Base-by-base conservation (phyloP, 139 green algal species). In the Yamagishiella unicocca region DNA sequence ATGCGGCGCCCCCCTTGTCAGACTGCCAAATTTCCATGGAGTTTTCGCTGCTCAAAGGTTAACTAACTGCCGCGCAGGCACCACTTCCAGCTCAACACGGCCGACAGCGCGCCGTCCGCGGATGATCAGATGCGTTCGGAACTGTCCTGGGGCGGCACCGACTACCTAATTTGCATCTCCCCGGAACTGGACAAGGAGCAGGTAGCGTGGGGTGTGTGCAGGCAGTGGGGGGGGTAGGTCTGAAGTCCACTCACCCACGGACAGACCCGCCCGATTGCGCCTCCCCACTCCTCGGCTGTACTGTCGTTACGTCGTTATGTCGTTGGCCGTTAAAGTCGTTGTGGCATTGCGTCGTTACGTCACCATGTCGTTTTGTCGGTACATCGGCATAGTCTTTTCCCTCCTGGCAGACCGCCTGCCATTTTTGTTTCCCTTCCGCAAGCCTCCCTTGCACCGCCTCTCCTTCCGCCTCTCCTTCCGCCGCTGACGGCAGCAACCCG, bases 111-210 rank as follows among this genome's bases (percentile, higher is more conserved):
- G 27, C 73, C 43, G 4, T 27, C 43, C 45, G 10, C 40, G 31
- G 22, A 5, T 12, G 19, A 54, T 6, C 76, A 83, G 76, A 40
- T 84, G 55, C 25, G 24, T 2, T 29, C 37, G 22, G 6, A 7
- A 12, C 38, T 84, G 53, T 43, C 22, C 38, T 84, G 55, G 77
- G 55, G 55, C 4, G 37, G 37, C 1, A 46, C 33, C 17, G 77
- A 84, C 55, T 12, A 73, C 14, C 55, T 84, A 5, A n/a, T 84
- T 0, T 84, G 77, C 38, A 73, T 84, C 29, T 74, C 55, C 4
- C 77, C 77, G 24, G 77, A 84, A 55, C 77, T 84, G 37, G 77
- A 84, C 38, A 42, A 35, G 33, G 27, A 72, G 29, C 27, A 3
- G 77, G 77, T 77, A 40, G n/a, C n/a, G n/a, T n/a, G n/a, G n/a